Evolutionary conservation across 1,284 basidiomycete genomes (phyloP), one percentile per base, ranked within the genome.

Genomic region (Chalciporus sp.): DNA sequence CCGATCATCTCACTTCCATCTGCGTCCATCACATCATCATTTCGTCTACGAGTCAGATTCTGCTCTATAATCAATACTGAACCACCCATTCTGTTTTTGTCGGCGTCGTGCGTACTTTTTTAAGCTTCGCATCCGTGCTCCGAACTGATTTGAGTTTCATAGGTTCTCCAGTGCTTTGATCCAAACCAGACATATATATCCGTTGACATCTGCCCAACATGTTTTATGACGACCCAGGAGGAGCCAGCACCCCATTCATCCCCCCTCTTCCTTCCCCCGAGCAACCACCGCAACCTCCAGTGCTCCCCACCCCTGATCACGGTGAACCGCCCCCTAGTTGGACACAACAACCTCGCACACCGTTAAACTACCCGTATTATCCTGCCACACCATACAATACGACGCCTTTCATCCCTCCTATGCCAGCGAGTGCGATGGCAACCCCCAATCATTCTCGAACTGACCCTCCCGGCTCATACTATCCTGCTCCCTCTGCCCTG

Each of bases 241-340:
- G 68, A 50, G 58, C 61, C 12, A 67, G 41, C 33, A 68, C 70
- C 37, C 70, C 67, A 19, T 69, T 72, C 54, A 72, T 69, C 27
- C 67, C 67, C 42, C 67, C 67, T 2, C 53, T 72, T 12, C 67
- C 67, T 19, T 69, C 67, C 10, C 67, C 67, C 1, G 67, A 72
- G 4, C 48, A 58, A 26, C 8, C 47, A 19, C 57, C 66, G 12
- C 62, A 61, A 7, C 70, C 67, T 17, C 67, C 70, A 14, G 49
- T 51, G 20, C 49, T 72, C 17, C 70, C 67, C 26, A 40, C 64
- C 16, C 58, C 49, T 8, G 66, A 72, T 42, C 50, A 60, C 39
- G 48, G 56, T 14, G 67, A 66, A 2, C 42, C 44, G 17, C 47
- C 55, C 11, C 58, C 58, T 2, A 47, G 57, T 40, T 72, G 67